These are phyloP conservation scores for Phytophthora palmivora DNA, from an alignment of 352 stramenopile species.

Conservation along the genomic window DNA sequence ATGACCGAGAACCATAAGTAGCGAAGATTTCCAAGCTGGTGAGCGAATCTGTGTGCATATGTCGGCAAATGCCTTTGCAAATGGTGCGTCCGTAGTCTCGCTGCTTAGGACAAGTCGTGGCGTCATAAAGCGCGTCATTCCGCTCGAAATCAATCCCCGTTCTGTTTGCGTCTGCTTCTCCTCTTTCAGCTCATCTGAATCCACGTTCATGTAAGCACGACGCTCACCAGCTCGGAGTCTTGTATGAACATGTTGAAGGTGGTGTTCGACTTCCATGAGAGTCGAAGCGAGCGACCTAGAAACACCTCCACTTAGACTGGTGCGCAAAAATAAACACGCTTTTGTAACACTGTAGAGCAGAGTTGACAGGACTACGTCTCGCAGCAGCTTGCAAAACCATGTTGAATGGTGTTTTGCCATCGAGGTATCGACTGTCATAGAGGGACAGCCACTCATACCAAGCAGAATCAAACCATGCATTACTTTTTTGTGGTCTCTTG, in stretches of 20 bases:
- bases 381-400: too few species aligned
- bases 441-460: too few species aligned
- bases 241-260: slow-evolving; percentile 1
- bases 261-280: slow-evolving; percentile 20
- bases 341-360: too few species aligned
- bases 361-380: too few species aligned
- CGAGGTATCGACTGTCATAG: too few species aligned
- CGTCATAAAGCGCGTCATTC: slow-evolving; percentile 28
- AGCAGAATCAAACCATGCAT: too few species aligned
- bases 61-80: slow-evolving; percentile 23
- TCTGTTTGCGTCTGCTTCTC: slow-evolving; percentile 30
- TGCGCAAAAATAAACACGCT: slow-evolving; percentile 11
- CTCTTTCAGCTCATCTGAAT: neutral
- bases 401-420: too few species aligned
- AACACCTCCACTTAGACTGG: neutral
- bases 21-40: slow-evolving; percentile 11
- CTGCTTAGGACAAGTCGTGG: slow-evolving; percentile 16
- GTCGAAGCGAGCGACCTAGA: neutral
- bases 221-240: neutral
- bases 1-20: slow-evolving; percentile 29
- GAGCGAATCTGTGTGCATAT: slow-evolving; percentile 26
- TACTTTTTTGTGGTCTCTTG: too few species aligned
- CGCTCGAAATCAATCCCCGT: neutral
- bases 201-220: slow-evolving; percentile 19
- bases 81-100: slow-evolving; percentile 11